Base-by-base conservation (phyloP, 2,329 filamentous ascomycete genomes). In the Fusarium aywerte region DNA sequence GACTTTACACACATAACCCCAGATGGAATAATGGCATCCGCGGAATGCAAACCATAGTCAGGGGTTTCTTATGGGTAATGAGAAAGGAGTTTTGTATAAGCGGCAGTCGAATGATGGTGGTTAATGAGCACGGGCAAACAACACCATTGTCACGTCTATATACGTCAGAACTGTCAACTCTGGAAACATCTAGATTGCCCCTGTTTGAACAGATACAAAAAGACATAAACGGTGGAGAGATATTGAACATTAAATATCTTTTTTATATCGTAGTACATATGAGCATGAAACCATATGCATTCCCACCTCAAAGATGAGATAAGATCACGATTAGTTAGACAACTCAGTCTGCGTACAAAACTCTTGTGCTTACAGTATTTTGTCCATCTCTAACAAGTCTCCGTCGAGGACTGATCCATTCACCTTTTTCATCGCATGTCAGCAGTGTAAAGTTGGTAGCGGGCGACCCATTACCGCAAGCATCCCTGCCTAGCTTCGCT, bases 141-240 rank as follows among this genome's bases (percentile, higher is more conserved):
- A 68, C 69, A 70, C 64, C 69, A 71, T 68, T 29, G 42, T 69
- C 68, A 69, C 53, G 58, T 58, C 42, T 20, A 45, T 33, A 29
- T 48, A 47, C 49, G 62, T 49, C 35, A 38, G 45, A 50, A 35
- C 39, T 29, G 29, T 51, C 36, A 27, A 33, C 27, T 47, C 36
- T 27, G 20, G 48, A 36, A 31, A 21, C 20, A 31, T 45, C 8
- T 20, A 47, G 32, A 38, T 33, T 43, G 31, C 43, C 39, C 62
- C 39, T 50, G 29, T 39, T 27, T 40, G n/a, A 35, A 8, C 36
- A 49, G 42, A 52, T 25, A 47, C 45, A 13, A n/a, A 43, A 42
- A 45, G 15, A 58, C 18, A 42, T 8, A 48, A 12, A 29, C 25
- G 11, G 40, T 55, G 57, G 47, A 45, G 48, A 40, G 6, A 25